Percentiles rank a stretch among this genome's conserved stretches.
phyloP scores from a whole-genome alignment of 2,329 filamentous ascomycete genomes.

The Paecilomyces sp. region DNA sequence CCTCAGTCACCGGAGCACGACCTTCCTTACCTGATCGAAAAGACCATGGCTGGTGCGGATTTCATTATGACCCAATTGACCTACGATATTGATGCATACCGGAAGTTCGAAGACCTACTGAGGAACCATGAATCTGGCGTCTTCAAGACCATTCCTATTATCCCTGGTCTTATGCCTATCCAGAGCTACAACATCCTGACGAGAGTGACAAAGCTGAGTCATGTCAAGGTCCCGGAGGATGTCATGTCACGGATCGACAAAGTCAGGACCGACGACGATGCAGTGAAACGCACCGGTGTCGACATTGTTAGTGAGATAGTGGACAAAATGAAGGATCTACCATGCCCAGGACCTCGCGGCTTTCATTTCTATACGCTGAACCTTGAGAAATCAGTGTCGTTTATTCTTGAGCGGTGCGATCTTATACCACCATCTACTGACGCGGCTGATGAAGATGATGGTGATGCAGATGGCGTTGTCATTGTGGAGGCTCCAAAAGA shows the following conservation, averaged over 20 bases:
- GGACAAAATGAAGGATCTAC: constrained; percentile 63
- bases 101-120: constrained; percentile 68
- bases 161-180: constrained; percentile 94
- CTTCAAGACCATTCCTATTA: constrained; percentile 82
- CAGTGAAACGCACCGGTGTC: constrained; percentile 41
- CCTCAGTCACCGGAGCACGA: constrained; percentile 60
- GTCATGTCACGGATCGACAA: constrained; percentile 57
- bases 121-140: constrained; percentile 73
- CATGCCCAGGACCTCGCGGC: constrained; percentile 57
- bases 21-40: constrained; percentile 81
- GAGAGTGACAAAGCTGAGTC: constrained; percentile 87
- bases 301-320: constrained; percentile 76
- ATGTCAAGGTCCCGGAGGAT: constrained; percentile 68
- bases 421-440: constrained; percentile 58
- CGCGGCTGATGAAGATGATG: constrained; percentile 35
- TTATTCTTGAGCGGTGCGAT: constrained; percentile 79
- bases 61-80: constrained; percentile 99
- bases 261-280: constrained; percentile 40
- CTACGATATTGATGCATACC: constrained; percentile 81
- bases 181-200: constrained; percentile 96
- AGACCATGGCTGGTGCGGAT: constrained; percentile 84
- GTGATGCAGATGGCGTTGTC: constrained; percentile 40
- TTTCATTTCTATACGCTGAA: constrained; percentile 99
- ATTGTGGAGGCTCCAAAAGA: constrained; percentile 19
- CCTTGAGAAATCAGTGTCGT: constrained; percentile 89